These are phyloP conservation scores for Phytophthora agathidicida DNA, from an alignment of 352 stramenopile genomes.

Conservation along the genomic window DNA sequence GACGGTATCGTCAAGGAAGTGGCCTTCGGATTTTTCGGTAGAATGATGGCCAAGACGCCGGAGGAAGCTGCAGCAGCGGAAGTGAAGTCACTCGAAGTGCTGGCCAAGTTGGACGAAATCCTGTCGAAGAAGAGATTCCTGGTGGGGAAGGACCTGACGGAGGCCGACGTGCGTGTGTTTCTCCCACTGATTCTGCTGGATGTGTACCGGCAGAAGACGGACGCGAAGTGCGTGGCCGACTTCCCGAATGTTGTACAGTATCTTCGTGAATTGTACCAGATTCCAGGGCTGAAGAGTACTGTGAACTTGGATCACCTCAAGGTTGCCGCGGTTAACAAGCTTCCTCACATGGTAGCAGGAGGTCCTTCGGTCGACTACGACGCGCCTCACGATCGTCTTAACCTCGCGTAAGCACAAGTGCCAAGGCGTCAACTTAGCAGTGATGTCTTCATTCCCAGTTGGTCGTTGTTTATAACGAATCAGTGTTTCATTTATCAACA, in stretches of 20 bases:
- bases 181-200: slow-evolving; percentile 29
- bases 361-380: slow-evolving; percentile 47
- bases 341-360: slow-evolving; percentile 68
- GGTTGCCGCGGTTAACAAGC: slow-evolving; percentile 81
- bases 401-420: slow-evolving; percentile 8
- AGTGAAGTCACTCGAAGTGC: background rate
- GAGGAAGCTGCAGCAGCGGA: background rate
- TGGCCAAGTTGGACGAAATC: background rate
- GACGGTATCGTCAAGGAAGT: background rate
- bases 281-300: slow-evolving; percentile 61
- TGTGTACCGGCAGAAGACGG: slow-evolving; percentile 20
- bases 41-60: background rate
- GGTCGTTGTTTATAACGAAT: too few species aligned
- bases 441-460: too few species aligned
- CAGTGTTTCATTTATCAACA: background rate
- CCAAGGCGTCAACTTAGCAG: too few species aligned
- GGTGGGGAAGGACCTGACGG: background rate
- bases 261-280: slow-evolving; percentile 83
- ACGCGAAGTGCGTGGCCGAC: slow-evolving; percentile 45
- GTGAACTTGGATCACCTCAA: slow-evolving; percentile 92
- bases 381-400: slow-evolving; percentile 32
- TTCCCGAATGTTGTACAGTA: slow-evolving; percentile 61
- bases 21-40: background rate
- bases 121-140: background rate
- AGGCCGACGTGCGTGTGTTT: background rate